Evolutionary conservation across 176 grass and related monocot species (phyloP), one percentile per base, ranked within the genome.

Genomic region (Avena insularis): DNA sequence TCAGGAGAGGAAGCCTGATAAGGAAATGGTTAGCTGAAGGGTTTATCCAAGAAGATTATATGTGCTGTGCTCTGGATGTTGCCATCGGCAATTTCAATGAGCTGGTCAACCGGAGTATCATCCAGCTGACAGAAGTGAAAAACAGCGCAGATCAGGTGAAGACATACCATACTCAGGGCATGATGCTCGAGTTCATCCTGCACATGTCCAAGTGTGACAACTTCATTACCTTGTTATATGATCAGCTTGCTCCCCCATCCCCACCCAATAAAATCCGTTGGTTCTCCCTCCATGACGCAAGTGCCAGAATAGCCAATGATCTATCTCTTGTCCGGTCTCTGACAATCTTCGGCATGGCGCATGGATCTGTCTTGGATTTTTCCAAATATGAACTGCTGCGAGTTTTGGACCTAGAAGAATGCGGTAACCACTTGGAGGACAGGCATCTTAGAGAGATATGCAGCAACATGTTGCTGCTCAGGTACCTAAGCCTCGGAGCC

Each of bases 391-490:
- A 71, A 46, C 69, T 71, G 36, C 38, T 71, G 19, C 69, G 69
- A 72, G 70, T 72, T 21, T 21, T 72, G 70, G 70, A 72, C 47
- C 70, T 72, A 72, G 70, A 73, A 73, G 70, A 73, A 73, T 73
- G 70, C 0, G 11, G 45, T 23, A 13, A 48, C 0, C 19, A 23
- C 9, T 73, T 73, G 70, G 43, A 48, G 70, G 70, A 73, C 70
- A 13, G 23, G 10, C 70, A 73, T 14, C 20, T 73, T 12, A 48
- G 1, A 0, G 65, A 53, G 19, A 85, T 85, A 64, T 77, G 71
- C 46, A 69, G 2, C 2, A 65, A 21, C 23, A 17, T 85, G 45
- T 51, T 76, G 3, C 19, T 77, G 17, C 83, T 85, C 27, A 77
- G 25, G 46, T 85, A 77, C 35, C 45, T 85, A 38, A 85, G 46